Conservation (phyloP, 805 yeast species). For the Sugiyamaella smithiae region DNA sequence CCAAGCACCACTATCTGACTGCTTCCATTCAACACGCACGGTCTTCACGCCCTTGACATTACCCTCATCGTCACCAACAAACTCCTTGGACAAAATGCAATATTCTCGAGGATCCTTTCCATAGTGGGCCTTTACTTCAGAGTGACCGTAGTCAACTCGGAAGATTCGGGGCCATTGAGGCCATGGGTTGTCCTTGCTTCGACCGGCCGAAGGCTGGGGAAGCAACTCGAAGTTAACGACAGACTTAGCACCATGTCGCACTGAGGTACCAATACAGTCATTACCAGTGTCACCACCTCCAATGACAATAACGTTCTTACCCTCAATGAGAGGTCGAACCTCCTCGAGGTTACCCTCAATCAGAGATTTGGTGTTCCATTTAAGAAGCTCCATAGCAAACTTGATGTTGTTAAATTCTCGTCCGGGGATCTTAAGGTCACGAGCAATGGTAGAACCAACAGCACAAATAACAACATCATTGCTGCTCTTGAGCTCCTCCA, state of each 20-base stretch:
- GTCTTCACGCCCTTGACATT: conserved; percentile 94
- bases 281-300: conserved; percentile 99
- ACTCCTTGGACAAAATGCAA: conserved; percentile 91
- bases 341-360: conserved; percentile 77
- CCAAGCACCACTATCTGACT: conserved; percentile 95
- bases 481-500: conserved; percentile 59
- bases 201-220: conserved; percentile 83
- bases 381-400: conserved; percentile 90
- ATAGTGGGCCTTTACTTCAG: conserved; percentile 90
- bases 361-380: conserved; percentile 85
- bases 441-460: conserved; percentile 94
- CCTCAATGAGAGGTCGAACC: conserved; percentile 66
- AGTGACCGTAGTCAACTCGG: conserved; percentile 97
- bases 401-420: conserved; percentile 86
- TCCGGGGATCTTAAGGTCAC: conserved; percentile 93
- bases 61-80: conserved; percentile 91
- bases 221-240: conserved; percentile 91
- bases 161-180: conserved; percentile 99
- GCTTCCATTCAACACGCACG: conserved; percentile 97
- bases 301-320: conserved; percentile 90
- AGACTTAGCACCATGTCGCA: conserved; percentile 94
- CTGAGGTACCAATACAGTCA: conserved; percentile 96
- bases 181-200: conserved; percentile 98
- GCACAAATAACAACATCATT: conserved; percentile 87
- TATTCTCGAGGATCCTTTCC: conserved; percentile 98